phyloP scores from a whole-genome alignment of 2,329 filamentous ascomycete genomes.

The Mycogone perniciosa region DNA sequence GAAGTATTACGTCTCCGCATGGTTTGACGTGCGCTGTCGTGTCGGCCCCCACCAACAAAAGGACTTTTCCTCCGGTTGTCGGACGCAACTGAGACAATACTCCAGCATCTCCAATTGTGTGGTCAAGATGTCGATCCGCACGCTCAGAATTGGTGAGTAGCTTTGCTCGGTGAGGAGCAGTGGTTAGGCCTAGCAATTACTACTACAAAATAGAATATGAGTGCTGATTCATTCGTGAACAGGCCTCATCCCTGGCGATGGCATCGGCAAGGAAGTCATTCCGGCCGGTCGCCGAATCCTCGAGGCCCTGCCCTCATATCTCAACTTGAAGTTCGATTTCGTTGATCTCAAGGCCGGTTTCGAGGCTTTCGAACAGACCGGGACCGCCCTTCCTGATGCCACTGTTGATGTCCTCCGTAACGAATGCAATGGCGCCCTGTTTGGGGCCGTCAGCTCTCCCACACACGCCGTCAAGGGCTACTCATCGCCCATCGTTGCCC shows the following conservation, averaged over 20 bases:
- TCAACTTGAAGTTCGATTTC: slow-evolving; percentile 50
- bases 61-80: too few species aligned
- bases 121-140: too few species aligned
- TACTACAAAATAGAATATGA: too few species aligned
- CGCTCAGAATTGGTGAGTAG: too few species aligned
- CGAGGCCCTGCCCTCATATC: slow-evolving; percentile 48
- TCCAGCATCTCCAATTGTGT: too few species aligned
- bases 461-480: slow-evolving; percentile 88
- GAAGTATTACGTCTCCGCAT: too few species aligned
- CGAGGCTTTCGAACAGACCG: slow-evolving; percentile 86
- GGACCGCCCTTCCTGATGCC: slow-evolving; percentile 78
- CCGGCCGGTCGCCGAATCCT: slow-evolving; percentile 4
- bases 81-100: too few species aligned
- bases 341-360: slow-evolving; percentile 88
- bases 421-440: slow-evolving; percentile 93
- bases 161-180: too few species aligned
- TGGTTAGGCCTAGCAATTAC: too few species aligned
- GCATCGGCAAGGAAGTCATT: slow-evolving; percentile 59
- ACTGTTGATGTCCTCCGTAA: slow-evolving; percentile 84
- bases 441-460: slow-evolving; percentile 91
- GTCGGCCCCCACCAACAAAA: too few species aligned
- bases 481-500: slow-evolving; percentile 91
- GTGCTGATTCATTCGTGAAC: too few species aligned
- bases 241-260: slow-evolving; percentile 51
- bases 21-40: too few species aligned